Conservation (phyloP, 768 basidiomycete species). For the Hygrophorus pudorinus region DNA sequence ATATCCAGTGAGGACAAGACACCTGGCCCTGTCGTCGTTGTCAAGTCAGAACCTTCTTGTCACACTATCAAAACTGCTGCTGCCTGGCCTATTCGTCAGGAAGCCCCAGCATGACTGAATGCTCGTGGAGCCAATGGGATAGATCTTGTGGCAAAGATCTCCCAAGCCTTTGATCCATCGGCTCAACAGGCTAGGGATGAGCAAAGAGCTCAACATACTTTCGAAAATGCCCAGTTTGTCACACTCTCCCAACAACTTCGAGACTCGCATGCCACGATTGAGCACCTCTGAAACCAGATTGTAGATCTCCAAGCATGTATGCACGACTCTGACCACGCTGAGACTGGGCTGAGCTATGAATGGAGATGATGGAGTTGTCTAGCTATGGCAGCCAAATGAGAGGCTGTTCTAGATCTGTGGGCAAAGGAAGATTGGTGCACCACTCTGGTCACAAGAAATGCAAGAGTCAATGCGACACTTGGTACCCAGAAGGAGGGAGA, state of each 20-base stretch:
- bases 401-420: no score
- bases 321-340: background rate
- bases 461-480: no score
- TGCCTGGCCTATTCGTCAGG: no score
- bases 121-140: background rate
- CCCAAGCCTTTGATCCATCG: background rate
- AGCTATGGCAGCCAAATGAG: background rate
- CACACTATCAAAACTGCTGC: no score
- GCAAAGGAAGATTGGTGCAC: no score
- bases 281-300: background rate
- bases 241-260: background rate
- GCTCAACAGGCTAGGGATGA: background rate
- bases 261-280: slow-evolving; percentile 2
- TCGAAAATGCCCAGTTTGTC: background rate
- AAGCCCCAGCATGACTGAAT: no score
- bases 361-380: background rate
- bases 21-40: no score
- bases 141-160: background rate
- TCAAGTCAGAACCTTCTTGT: no score
- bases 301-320: background rate
- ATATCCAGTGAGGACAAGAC: background rate
- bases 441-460: no score
- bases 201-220: background rate
- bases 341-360: background rate
- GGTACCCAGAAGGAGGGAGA: no score